Evolutionary conservation across 2,329 filamentous ascomycete species (phyloP).

Genomic region (Dactylonectria estremocensis): DNA sequence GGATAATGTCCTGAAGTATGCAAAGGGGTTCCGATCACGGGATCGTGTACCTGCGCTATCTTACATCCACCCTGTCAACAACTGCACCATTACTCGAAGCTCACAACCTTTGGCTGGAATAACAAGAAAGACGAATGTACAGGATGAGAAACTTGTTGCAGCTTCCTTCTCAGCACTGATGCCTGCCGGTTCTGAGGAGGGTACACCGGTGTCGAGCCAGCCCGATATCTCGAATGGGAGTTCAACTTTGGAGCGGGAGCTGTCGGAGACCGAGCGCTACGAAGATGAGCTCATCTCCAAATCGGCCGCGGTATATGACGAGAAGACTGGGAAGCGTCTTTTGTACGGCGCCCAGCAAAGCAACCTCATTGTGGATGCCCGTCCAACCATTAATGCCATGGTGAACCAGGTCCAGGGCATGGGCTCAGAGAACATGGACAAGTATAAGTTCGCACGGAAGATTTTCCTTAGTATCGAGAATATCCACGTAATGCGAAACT

Average conservation of each 20-base stretch:
- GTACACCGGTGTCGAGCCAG: conserved; percentile 62
- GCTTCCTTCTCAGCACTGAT: conserved; percentile 81
- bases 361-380: conserved; percentile 96
- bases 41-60: conserved; percentile 90
- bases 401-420: conserved; percentile 95
- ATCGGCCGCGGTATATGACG: conserved; percentile 63
- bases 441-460: conserved; percentile 93
- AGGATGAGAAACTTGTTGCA: conserved; percentile 93
- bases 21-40: conserved; percentile 88
- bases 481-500: conserved; percentile 97
- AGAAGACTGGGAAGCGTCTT: conserved; percentile 73
- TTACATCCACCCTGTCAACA: conserved; percentile 97
- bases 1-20: conserved; percentile 97
- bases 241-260: conserved; percentile 61
- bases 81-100: conserved; percentile 95
- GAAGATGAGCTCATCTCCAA: conserved; percentile 77
- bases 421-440: conserved; percentile 97
- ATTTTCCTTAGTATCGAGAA: conserved; percentile 97
- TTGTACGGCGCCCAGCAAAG: conserved; percentile 94
- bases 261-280: conserved; percentile 74
- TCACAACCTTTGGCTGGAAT: conserved; percentile 93
- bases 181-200: conserved; percentile 52
- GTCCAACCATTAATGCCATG: conserved; percentile 93
- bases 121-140: conserved; percentile 89
- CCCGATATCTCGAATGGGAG: conserved; percentile 60